These are phyloP conservation scores for Yamadazyma olivae DNA, from an alignment of 805 yeast genomes.

Conservation along the genomic window DNA sequence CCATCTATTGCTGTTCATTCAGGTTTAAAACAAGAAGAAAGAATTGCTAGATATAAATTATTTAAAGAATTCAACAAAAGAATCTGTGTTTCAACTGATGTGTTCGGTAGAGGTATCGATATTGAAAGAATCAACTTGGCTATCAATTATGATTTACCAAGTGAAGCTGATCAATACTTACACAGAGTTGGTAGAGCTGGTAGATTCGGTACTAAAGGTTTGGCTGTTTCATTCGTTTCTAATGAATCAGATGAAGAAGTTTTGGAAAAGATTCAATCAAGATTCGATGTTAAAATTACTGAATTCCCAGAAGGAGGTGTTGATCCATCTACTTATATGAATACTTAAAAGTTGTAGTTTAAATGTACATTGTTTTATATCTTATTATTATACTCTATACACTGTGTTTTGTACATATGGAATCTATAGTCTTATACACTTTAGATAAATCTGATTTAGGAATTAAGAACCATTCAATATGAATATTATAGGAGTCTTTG, in stretches of 20 bases:
- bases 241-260: conserved; percentile 86
- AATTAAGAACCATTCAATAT: conserved; percentile 57
- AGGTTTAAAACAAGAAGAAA: conserved; percentile 94
- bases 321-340: conserved; percentile 97
- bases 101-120: conserved; percentile 99
- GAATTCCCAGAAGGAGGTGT: conserved; percentile 98
- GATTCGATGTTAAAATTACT: conserved; percentile 93
- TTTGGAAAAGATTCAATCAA: conserved; percentile 87
- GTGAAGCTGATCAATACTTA: conserved; percentile 95
- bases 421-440: conserved; percentile 33
- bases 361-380: conserved; percentile 1
- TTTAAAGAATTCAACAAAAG: conserved; percentile 98
- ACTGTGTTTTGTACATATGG: conserved; percentile 4
- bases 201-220: conserved; percentile 99
- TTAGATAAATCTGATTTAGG: conserved; percentile 37
- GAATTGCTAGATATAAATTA: conserved; percentile 93
- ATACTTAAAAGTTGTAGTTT: too few species aligned
- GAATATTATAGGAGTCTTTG: conserved; percentile 28
- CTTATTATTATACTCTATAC: background rate
- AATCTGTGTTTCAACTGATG: conserved; percentile 97
- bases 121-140: conserved; percentile 98
- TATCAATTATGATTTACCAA: conserved; percentile 94
- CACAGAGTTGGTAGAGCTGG: conserved; percentile 99
- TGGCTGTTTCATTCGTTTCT: conserved; percentile 87
- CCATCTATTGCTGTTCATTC: conserved; percentile 97